Percentiles rank a stretch among this genome's conserved stretches.
These are phyloP conservation scores for Aristolochia contorta DNA, from an alignment of 164 flowering plant genomes.

Conservation along the genomic window DNA sequence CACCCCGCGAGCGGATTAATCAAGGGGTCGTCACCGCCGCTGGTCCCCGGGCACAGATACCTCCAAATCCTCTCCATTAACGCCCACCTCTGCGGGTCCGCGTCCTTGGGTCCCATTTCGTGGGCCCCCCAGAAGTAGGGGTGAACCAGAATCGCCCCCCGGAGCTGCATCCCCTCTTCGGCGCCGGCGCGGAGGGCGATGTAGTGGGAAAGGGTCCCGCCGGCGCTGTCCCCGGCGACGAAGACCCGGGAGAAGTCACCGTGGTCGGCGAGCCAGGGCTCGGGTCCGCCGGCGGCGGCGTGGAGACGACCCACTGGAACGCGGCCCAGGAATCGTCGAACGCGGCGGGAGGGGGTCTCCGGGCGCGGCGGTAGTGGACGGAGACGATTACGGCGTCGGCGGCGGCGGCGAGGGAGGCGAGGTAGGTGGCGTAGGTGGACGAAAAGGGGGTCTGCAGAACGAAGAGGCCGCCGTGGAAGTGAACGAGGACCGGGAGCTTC, in stretches of 20 bases:
- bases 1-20: too few species aligned
- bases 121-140: background rate
- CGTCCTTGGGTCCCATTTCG: too few species aligned
- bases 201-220: constrained; percentile 44
- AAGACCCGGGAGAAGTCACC: constrained; percentile 35
- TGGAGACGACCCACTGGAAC: constrained; percentile 46
- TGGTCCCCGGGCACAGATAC: too few species aligned
- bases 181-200: constrained; percentile 11
- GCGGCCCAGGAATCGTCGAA: constrained; percentile 51
- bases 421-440: constrained; percentile 13
- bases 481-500: constrained; percentile 37
- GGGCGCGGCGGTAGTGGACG: constrained; percentile 49
- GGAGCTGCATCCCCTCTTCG: constrained; percentile 11
- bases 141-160: background rate
- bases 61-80: too few species aligned
- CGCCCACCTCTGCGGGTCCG: too few species aligned
- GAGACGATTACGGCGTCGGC: constrained; percentile 30
- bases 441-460: constrained; percentile 36
- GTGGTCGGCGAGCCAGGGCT: constrained; percentile 32
- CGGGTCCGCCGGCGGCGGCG: constrained; percentile 6
- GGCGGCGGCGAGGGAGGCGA: constrained; percentile 18
- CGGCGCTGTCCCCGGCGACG: constrained; percentile 57
- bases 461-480: constrained; percentile 58
- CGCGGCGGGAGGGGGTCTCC: constrained; percentile 24
- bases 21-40: too few species aligned